Evolutionary conservation across 805 yeast species (phyloP), one percentile per base, ranked within the genome.

Genomic region (Dipodascopsis uninucleata): DNA sequence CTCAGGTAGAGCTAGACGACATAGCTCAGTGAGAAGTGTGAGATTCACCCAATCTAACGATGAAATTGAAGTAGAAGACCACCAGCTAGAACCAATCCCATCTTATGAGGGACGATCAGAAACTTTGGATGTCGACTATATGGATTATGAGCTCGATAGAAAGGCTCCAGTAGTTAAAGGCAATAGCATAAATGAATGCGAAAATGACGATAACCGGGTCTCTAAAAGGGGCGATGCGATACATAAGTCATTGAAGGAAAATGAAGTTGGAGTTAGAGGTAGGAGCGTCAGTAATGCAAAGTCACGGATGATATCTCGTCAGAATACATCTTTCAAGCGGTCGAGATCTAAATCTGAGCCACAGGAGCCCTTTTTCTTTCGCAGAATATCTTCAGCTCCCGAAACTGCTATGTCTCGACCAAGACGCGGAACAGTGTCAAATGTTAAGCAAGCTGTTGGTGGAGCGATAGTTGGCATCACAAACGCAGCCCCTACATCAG

Each of bases 401-500:
- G 34, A 12, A 9, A 12, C 7, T 12, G 34, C 10, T 21, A 7
- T 21, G 18, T 34, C 37, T 14, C 36, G 47, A 14, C 17, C 20
- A 16, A 37, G 51, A 16, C 31, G 51, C n/a, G 39, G 41, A 14
- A 39, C 53, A 9, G 36, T 49, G 9, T 41, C 47, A 7, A 26
- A 10, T n/a, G 35, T 31, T 10, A 31, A 9, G 9, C 39, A 32
- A 5, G 48, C 52, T 9, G 43, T 40, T 24, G 43, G 31, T 5
- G 38, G 38, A 20, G 16, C 43, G 18, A 28, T 48, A 2, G 49
- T 18, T 9, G 43, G 45, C 5, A 26, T 50, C 8, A 47, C 52
- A 7, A 47, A 46, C 20, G 46, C 45, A 8, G 38, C 53, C 2
- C 43, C 47, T 9, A 48, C 41, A 32, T 47, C 55, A 10, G 55